Evolutionary conservation across 306 rosid species (phyloP), one percentile per base, ranked within the genome.

Genomic region (Dalbergia cultrata): DNA sequence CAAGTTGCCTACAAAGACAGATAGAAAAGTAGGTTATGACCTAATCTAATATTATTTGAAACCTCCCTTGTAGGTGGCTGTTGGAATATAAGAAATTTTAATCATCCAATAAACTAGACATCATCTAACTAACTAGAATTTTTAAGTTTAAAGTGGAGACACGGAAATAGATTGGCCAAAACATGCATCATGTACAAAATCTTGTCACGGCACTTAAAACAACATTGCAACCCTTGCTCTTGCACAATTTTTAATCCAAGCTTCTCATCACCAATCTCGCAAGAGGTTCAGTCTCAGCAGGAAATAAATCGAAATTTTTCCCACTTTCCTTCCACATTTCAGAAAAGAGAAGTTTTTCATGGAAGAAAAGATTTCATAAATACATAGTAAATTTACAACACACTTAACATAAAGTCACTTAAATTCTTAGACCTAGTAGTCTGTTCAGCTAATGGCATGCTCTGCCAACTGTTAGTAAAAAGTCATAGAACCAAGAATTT

Each of bases 1-100:
- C 98, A 59, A 94, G 99, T 91, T 86, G 91, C 94, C 99, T 95
- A 86, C 60, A 82, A 76, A 73, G 21, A 76, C 10, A 70, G 4
- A 34, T 37, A 26, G 3, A 44, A 34, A 70, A 43, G 78, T 59
- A 81, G 62, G 75, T 58, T 49, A 39, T 60, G 45, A 69, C 16
- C 44, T 11, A 16, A 70, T 18, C 35, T 11, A 16, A 70, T 21
- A 34, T 12, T 54, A 47, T 45, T 65, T 39, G 64, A 70, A 62
- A 50, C 45, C 9, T 3, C 58, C 62, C 13, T 60, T 37, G 35
- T 11, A 22, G 33, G 65, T 14, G 13, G 47, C 44, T 39, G 7
- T 12, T 50, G n/a, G 60, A 58, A 50, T 22, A 31, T 56, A 26
- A 44, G 49, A 63, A 64, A 63, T 22, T 31, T 19, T 59, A 43